These are phyloP conservation scores for Colletotrichum sp. DNA, from an alignment of 2,329 filamentous ascomycete species.

Conservation along the genomic window DNA sequence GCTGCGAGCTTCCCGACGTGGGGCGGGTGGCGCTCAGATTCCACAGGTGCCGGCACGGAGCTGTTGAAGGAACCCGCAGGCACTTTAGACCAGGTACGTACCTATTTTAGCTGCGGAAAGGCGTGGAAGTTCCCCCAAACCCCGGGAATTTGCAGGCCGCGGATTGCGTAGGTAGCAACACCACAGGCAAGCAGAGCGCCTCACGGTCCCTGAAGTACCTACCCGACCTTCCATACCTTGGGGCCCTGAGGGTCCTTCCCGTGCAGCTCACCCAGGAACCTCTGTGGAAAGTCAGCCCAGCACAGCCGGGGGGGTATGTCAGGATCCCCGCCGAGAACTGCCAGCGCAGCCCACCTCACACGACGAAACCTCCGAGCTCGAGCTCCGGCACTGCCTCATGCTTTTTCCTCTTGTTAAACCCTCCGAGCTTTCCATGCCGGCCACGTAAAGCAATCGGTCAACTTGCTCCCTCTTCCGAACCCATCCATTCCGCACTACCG, in stretches of 20 bases:
- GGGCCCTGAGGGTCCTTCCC: background rate
- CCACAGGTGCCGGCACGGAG: background rate
- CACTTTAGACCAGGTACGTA: background rate
- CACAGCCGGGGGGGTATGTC: conserved; percentile 14
- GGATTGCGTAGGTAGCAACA: background rate
- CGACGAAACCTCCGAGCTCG: conserved; percentile 14
- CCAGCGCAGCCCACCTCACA: conserved; percentile 15
- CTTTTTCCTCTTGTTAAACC: background rate
- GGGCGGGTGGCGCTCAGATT: conserved; percentile 4
- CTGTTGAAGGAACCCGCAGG: background rate
- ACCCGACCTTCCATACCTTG: background rate
- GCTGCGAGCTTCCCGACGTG: background rate
- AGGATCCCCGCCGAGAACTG: conserved; percentile 14
- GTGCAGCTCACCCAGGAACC: background rate
- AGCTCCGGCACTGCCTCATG: conserved; percentile 17
- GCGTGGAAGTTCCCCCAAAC: background rate
- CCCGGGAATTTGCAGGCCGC: background rate
- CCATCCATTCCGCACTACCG: background rate
- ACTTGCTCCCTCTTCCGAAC: background rate
- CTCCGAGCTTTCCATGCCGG: conserved; percentile 16
- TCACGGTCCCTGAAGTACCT: background rate
- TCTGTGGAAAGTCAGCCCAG: background rate
- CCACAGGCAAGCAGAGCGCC: background rate
- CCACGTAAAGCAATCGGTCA: conserved; percentile 8
- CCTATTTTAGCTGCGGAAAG: background rate